Conservation (phyloP, 139 green algal species). For the Tetradesmus obliquus region DNA sequence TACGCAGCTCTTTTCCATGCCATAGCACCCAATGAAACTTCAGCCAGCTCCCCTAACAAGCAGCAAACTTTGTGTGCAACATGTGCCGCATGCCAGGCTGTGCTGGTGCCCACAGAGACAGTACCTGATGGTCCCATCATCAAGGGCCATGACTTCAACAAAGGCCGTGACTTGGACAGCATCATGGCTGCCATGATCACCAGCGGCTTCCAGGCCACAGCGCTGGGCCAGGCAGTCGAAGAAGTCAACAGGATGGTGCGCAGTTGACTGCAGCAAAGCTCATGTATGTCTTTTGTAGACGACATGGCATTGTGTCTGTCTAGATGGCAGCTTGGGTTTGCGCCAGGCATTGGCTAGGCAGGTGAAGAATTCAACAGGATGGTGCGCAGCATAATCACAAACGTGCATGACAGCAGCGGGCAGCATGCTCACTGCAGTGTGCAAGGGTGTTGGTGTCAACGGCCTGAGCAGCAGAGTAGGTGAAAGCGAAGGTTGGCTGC, state of each 20-base stretch:
- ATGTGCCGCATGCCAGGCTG: conserved; percentile 18
- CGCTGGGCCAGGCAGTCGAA: conserved; percentile 86
- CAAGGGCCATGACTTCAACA: conserved; percentile 84
- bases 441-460: background rate
- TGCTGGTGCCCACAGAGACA: conserved; percentile 50
- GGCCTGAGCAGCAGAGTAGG: background rate
- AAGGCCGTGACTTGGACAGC: conserved; percentile 70
- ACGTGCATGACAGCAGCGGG: background rate
- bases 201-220: conserved; percentile 92
- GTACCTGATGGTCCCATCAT: conserved; percentile 56
- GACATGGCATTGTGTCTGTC: background rate
- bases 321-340: background rate
- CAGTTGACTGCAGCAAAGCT: background rate
- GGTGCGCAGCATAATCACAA: conserved; percentile 63
- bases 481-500: background rate
- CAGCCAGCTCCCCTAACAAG: background rate
- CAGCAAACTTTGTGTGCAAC: background rate
- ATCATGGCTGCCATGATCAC: conserved; percentile 86
- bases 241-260: conserved; percentile 97
- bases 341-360: conserved; percentile 68
- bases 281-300: background rate
- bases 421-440: background rate
- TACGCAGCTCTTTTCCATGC: background rate
- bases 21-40: too few species aligned
- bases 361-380: conserved; percentile 96